These are phyloP conservation scores for Pichia sp. DNA, from an alignment of 1,139 yeast genomes.

Conservation along the genomic window DNA sequence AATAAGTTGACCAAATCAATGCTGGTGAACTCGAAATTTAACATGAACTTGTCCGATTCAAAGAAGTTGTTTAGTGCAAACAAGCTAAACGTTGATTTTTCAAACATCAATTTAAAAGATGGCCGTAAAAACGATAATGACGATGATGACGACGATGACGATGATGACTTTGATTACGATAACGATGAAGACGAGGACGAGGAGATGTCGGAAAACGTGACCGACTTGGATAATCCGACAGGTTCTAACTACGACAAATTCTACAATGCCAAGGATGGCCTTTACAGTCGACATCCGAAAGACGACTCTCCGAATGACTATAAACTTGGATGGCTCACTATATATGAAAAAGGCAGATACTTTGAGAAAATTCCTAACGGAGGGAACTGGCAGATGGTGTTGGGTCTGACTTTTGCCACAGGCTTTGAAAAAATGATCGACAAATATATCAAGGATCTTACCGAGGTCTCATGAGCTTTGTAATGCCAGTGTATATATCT, in stretches of 20 bases:
- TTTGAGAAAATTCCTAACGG: constrained; percentile 24
- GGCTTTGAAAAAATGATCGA: constrained; percentile 42
- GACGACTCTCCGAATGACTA: constrained; percentile 60
- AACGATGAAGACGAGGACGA: constrained; percentile 31
- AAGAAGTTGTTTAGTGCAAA: constrained; percentile 14
- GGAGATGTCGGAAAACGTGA: constrained; percentile 11
- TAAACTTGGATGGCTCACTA: constrained; percentile 60
- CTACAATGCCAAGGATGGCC: constrained; percentile 54
- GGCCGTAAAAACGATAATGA: background rate
- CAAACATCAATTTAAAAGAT: constrained; percentile 5
- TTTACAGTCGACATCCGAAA: constrained; percentile 41
- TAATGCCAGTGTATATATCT: background rate
- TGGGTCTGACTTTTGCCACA: constrained; percentile 52
- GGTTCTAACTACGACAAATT: constrained; percentile 27
- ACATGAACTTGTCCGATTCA: constrained; percentile 6
- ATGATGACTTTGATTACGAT: constrained; percentile 21
- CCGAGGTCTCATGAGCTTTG: background rate
- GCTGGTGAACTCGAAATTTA: constrained; percentile 23
- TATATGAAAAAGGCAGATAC: constrained; percentile 43
- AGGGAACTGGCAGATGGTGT: constrained; percentile 52
- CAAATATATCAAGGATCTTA: constrained; percentile 19
- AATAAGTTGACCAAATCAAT: constrained; percentile 39
- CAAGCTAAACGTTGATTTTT: constrained; percentile 15
- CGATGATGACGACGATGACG: constrained; percentile 13
- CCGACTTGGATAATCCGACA: constrained; percentile 3